Base-by-base conservation (phyloP, 2,329 filamentous ascomycete species). In the Neofusicoccum laricinum region DNA sequence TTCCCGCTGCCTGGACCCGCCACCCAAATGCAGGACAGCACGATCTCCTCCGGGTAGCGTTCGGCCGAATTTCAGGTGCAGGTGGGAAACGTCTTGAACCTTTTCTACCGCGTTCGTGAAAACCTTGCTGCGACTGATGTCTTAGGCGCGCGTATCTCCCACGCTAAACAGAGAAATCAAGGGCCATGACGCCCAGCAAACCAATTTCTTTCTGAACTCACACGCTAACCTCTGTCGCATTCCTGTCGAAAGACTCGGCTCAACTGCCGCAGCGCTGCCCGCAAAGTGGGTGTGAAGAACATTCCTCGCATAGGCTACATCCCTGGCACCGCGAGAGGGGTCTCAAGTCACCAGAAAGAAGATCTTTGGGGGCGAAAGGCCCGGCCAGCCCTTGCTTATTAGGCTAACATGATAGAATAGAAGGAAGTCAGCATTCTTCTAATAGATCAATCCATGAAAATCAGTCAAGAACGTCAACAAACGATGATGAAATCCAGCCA, bases 321-420 rank as follows among this genome's bases (percentile, higher is more conserved):
- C 71, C 72, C 73, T 76, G 68, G 73, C 72, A 73, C 71, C 74
- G 50, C 65, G 64, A 68, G 67, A 65, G 61, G 64, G 48, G 19
- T 63, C 51, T 59, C 63, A 64, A 64, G 62, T 68, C 70, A 71
- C 72, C 73, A 76, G 74, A 75, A 72, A 73, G 67, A 71, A 73
- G 69, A 72, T 67, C 65, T 69, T 66, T 70, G 51, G 55, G 46
- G 63, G 53, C 55, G 53, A 64, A 70, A 69, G 72, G 66, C 71
- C 69, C 70, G 68, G 68, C 65, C 68, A 71, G 69, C 73, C 73
- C 73, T 77, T 76, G 72, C 73, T 75, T 71, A 67, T 68, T 66
- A 71, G 73, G 71, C 74, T 76, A 74, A 77, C 71, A 59, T 59
- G 49, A 55, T 64, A 64, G 63, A 64, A 61, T 64, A 64, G 63